Percentiles rank a stretch among this genome's conserved stretches.
phyloP scores from a whole-genome alignment of 352 stramenopile genomes.

The Aphanomyces astaci region DNA sequence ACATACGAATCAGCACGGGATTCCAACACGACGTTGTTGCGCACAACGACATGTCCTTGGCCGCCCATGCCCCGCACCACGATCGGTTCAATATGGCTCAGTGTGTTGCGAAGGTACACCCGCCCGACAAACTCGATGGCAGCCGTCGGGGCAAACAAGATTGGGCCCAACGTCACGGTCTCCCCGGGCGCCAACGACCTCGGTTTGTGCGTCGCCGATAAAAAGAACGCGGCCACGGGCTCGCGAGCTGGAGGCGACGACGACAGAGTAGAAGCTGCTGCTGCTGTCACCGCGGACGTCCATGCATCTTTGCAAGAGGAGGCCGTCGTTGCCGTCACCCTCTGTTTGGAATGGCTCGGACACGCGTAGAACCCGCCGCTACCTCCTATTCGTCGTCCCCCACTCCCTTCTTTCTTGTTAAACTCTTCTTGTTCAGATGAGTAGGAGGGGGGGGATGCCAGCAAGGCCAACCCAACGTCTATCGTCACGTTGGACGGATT shows the following conservation, averaged over 20 bases:
- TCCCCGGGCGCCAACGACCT: neutral
- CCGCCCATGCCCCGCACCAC: neutral
- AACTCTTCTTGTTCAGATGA: too few species aligned
- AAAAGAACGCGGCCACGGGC: neutral
- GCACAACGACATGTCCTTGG: neutral
- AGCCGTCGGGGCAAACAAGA: neutral
- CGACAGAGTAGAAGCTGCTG: too few species aligned
- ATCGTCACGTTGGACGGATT: slow-evolving; percentile 18
- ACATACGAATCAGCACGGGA: neutral
- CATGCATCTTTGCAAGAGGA: neutral
- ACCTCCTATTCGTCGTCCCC: neutral
- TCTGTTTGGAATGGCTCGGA: neutral
- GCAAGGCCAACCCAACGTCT: slow-evolving; percentile 1
- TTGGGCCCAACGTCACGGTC: neutral
- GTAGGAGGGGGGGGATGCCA: too few species aligned
- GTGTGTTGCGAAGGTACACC: slow-evolving; percentile 14
- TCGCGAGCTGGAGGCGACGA: too few species aligned
- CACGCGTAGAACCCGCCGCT: neutral
- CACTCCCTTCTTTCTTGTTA: too few species aligned
- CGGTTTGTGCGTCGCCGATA: neutral
- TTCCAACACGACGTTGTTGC: neutral
- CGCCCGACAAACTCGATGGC: slow-evolving; percentile 13
- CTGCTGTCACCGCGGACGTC: neutral
- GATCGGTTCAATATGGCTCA: slow-evolving; percentile 17
- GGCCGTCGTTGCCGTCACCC: too few species aligned